Evolutionary conservation across 2,329 filamentous ascomycete species (phyloP).

Genomic region (Hymenoscyphus linearis): DNA sequence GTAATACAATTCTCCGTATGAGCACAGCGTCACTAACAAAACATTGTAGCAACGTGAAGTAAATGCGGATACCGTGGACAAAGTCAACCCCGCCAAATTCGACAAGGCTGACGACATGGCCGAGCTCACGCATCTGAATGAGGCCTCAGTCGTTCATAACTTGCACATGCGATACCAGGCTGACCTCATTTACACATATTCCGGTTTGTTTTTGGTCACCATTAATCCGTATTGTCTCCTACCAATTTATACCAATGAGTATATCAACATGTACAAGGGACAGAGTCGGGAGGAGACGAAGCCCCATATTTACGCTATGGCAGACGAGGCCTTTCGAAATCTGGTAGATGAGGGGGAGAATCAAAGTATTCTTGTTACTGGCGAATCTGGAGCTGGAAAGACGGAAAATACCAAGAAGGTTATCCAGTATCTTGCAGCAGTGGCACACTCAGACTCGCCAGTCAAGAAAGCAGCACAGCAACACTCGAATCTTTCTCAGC

Average conservation of each 20-base stretch:
- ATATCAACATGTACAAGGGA: slow-evolving; percentile 97
- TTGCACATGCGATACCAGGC: slow-evolving; percentile 91
- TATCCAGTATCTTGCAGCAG: slow-evolving; percentile 94
- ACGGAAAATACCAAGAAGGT: slow-evolving; percentile 99
- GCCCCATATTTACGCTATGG: slow-evolving; percentile 96
- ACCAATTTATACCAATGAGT: slow-evolving; percentile 94
- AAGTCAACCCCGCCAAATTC: slow-evolving; percentile 98
- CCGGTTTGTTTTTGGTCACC: slow-evolving; percentile 91
- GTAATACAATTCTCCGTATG: slow-evolving; percentile 13
- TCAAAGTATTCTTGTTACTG: slow-evolving; percentile 95
- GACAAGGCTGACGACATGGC: slow-evolving; percentile 99
- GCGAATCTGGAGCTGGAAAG: slow-evolving; percentile 96
- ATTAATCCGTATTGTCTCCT: slow-evolving; percentile 94
- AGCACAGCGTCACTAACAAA: slow-evolving; percentile 13
- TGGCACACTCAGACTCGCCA: slow-evolving; percentile 77
- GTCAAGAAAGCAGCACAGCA: slow-evolving; percentile 55
- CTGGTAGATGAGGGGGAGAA: slow-evolving; percentile 92
- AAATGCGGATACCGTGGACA: slow-evolving; percentile 83
- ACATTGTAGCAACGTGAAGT: slow-evolving; percentile 76
- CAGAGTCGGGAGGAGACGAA: slow-evolving; percentile 88
- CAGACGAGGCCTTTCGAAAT: slow-evolving; percentile 93
- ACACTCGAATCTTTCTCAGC: slow-evolving; percentile 85
- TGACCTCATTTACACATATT: slow-evolving; percentile 97
- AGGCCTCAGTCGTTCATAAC: slow-evolving; percentile 96
- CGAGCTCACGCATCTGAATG: slow-evolving; percentile 94